phyloP scores from a whole-genome alignment of 2,329 filamentous ascomycete genomes.

The Chaetothyriales sp. region DNA sequence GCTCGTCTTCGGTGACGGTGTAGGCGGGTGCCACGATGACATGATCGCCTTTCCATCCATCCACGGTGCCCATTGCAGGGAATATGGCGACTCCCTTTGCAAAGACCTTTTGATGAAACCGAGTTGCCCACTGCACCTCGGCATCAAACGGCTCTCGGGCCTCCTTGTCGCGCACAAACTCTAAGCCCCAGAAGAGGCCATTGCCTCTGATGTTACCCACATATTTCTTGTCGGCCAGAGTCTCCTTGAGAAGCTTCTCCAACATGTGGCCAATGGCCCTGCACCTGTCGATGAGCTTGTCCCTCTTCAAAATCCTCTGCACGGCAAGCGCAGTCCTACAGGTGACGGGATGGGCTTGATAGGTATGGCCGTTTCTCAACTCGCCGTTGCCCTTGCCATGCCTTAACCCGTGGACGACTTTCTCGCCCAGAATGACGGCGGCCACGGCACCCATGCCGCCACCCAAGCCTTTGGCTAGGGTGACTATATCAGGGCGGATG shows the following conservation, averaged over 20 bases:
- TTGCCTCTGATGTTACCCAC: slow-evolving; percentile 47
- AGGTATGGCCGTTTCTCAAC: slow-evolving; percentile 48
- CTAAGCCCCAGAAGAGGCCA: slow-evolving; percentile 48
- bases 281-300: slow-evolving; percentile 35
- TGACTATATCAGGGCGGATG: slow-evolving; percentile 45
- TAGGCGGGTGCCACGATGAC: slow-evolving; percentile 42
- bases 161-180: slow-evolving; percentile 43
- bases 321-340: slow-evolving; percentile 42
- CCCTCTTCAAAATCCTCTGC: slow-evolving; percentile 38
- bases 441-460: slow-evolving; percentile 45
- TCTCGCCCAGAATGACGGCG: slow-evolving; percentile 38
- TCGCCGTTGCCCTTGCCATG: slow-evolving; percentile 35
- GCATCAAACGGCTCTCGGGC: slow-evolving; percentile 42
- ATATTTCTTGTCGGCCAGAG: slow-evolving; percentile 32
- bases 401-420: slow-evolving; percentile 36
- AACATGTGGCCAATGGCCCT: slow-evolving; percentile 23
- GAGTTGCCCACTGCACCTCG: slow-evolving; percentile 28
- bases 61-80: slow-evolving; percentile 37
- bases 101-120: slow-evolving; percentile 29
- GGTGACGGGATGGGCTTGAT: slow-evolving; percentile 42
- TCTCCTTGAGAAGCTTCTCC: slow-evolving; percentile 30
- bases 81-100: slow-evolving; percentile 35
- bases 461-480: slow-evolving; percentile 46
- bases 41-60: slow-evolving; percentile 41
- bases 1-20: slow-evolving; percentile 35